Evolutionary conservation across 805 yeast genomes (phyloP).

Genomic region (Lipomyces mesembrius): DNA sequence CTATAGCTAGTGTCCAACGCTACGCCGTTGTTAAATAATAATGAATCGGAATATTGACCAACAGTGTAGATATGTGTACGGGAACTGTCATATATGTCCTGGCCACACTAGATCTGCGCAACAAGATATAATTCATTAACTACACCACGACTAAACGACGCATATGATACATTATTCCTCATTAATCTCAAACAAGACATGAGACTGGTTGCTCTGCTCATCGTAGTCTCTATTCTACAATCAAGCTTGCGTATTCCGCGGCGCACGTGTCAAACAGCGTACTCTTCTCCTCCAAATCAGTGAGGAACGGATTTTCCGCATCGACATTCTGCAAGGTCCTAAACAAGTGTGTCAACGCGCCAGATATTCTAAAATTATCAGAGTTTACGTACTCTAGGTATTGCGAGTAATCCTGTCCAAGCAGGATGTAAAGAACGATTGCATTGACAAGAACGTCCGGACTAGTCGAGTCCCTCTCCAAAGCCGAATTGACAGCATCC

Average conservation of each 20-base stretch:
- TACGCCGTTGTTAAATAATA: too few relatives aligned
- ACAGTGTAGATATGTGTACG: too few relatives aligned
- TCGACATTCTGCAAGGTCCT: conserved; percentile 53
- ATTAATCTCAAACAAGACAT: not conserved
- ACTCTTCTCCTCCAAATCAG: conserved; percentile 65
- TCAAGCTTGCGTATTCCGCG: conserved; percentile 53
- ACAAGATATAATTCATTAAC: not conserved
- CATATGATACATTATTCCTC: not conserved
- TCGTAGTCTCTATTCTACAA: conserved; percentile 26
- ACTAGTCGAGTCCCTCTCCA: conserved; percentile 48
- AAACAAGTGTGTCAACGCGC: conserved; percentile 49
- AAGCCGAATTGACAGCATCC: conserved; percentile 54
- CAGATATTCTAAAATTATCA: not conserved
- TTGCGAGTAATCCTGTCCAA: conserved; percentile 49
- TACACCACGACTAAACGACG: not conserved
- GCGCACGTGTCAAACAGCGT: conserved; percentile 71
- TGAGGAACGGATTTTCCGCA: conserved; percentile 61
- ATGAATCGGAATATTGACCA: too few relatives aligned
- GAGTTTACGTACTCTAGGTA: conserved; percentile 22
- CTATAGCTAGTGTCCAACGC: too few relatives aligned
- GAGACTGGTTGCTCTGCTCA: not conserved
- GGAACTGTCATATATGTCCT: too few relatives aligned
- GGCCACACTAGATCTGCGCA: not conserved
- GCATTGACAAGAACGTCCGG: conserved; percentile 60
- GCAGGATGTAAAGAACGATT: conserved; percentile 64